Conservation (phyloP, 2,329 filamentous ascomycete species). For the Trichoderma sp. region DNA sequence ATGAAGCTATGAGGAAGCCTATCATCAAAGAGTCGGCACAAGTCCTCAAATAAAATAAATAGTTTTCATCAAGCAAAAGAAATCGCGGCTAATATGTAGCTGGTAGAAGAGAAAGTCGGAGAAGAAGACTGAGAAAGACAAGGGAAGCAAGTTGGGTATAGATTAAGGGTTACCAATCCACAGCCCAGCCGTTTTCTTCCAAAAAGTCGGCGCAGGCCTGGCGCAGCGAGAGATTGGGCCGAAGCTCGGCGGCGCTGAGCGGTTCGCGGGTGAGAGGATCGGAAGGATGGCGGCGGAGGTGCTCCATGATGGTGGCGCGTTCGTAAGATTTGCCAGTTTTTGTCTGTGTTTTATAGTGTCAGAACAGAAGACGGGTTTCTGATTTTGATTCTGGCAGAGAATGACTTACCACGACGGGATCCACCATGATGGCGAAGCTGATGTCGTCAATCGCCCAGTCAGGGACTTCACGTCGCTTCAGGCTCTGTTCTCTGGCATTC, state of each 20-base stretch:
- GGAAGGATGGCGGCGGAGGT: constrained; percentile 71
- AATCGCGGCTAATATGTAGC: neutral
- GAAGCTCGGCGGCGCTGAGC: constrained; percentile 66
- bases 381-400: too few species aligned
- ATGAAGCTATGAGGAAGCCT: too few species aligned
- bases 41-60: neutral
- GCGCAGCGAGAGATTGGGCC: constrained; percentile 79
- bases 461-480: constrained; percentile 62
- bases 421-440: constrained; percentile 71
- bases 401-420: constrained; percentile 60
- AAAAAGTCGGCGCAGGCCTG: constrained; percentile 85
- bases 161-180: constrained; percentile 81
- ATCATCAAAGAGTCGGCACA: neutral
- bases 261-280: constrained; percentile 85
- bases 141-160: too few species aligned
- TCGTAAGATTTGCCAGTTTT: constrained; percentile 92
- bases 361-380: too few species aligned
- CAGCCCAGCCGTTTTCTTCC: constrained; percentile 85
- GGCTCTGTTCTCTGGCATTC: constrained; percentile 45
- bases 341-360: constrained; percentile 50
- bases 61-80: neutral
- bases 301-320: constrained; percentile 79
- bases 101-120: neutral
- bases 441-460: constrained; percentile 80
- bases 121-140: too few species aligned